Percentiles rank a stretch among this genome's conserved stretches.
These are phyloP conservation scores for Crinitomyces ghanaensis DNA, from an alignment of 805 yeast species.

Conservation along the genomic window DNA sequence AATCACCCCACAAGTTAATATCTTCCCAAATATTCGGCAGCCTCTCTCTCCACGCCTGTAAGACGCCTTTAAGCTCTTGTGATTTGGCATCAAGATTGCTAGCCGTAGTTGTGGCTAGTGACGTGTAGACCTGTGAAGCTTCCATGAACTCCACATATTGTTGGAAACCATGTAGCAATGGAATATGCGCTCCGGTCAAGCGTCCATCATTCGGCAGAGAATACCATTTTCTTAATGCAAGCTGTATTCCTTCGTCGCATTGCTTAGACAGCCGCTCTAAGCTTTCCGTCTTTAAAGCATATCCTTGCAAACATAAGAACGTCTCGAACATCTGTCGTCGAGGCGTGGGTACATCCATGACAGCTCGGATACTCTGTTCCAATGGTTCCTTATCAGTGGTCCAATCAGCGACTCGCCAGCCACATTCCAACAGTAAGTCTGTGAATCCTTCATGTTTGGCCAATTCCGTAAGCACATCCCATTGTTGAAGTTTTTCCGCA, in stretches of 20 bases:
- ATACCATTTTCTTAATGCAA: slow-evolving; percentile 87
- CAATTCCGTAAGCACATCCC: slow-evolving; percentile 93
- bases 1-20: slow-evolving; percentile 92
- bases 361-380: slow-evolving; percentile 87
- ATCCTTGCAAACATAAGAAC: slow-evolving; percentile 83
- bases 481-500: slow-evolving; percentile 93
- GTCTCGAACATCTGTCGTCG: slow-evolving; percentile 93
- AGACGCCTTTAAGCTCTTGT: slow-evolving; percentile 85
- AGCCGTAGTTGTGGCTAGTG: slow-evolving; percentile 79
- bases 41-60: slow-evolving; percentile 97
- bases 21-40: slow-evolving; percentile 97
- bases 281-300: slow-evolving; percentile 80
- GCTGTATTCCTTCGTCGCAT: slow-evolving; percentile 94
- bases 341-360: slow-evolving; percentile 98
- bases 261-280: slow-evolving; percentile 72
- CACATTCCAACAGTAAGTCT: slow-evolving; percentile 90
- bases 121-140: slow-evolving; percentile 87
- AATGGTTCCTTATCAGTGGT: slow-evolving; percentile 86
- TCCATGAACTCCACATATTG: slow-evolving; percentile 97
- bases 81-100: slow-evolving; percentile 86
- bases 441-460: slow-evolving; percentile 98
- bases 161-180: slow-evolving; percentile 87
- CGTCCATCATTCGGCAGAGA: slow-evolving; percentile 62
- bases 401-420: slow-evolving; percentile 99
- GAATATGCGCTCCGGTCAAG: slow-evolving; percentile 73